phyloP scores from a whole-genome alignment of 1,284 basidiomycete species.

The Rhizoctonia solani region DNA sequence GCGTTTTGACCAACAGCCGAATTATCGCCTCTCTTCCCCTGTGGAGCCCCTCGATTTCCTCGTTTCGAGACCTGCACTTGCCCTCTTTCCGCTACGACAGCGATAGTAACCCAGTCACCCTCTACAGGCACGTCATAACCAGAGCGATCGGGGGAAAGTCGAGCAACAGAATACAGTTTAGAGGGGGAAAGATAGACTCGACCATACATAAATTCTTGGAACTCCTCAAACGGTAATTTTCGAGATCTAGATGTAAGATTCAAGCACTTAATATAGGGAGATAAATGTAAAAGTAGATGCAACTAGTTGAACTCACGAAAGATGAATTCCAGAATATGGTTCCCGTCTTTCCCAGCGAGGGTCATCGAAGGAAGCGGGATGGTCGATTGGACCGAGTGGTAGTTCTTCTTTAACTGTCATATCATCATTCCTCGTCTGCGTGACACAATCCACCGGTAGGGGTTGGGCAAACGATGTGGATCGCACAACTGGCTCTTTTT shows the following conservation, averaged over 20 bases:
- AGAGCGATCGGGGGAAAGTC: slow-evolving; percentile 74
- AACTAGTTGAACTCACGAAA: slow-evolving; percentile 62
- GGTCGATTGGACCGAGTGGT: slow-evolving; percentile 72
- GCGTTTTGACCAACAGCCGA: slow-evolving; percentile 50
- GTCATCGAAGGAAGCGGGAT: slow-evolving; percentile 66
- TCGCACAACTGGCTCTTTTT: slow-evolving; percentile 35
- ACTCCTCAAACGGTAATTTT: slow-evolving; percentile 68
- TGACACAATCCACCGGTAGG: background rate
- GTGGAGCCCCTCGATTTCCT: slow-evolving; percentile 14
- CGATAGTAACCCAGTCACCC: slow-evolving; percentile 90
- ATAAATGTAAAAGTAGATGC: slow-evolving; percentile 20
- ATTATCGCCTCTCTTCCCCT: slow-evolving; percentile 47
- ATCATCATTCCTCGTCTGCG: slow-evolving; percentile 58
- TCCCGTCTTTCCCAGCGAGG: slow-evolving; percentile 76
- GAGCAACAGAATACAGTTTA: slow-evolving; percentile 81
- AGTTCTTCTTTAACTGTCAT: slow-evolving; percentile 77
- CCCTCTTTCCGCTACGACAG: slow-evolving; percentile 84
- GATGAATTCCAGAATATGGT: slow-evolving; percentile 83
- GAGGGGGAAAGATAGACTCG: slow-evolving; percentile 89
- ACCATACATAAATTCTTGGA: slow-evolving; percentile 82
- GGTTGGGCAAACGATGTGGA: slow-evolving; percentile 42
- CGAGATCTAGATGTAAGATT: slow-evolving; percentile 63
- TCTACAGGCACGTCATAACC: slow-evolving; percentile 89
- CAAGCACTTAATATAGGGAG: too few relatives aligned
- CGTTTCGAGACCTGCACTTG: slow-evolving; percentile 61